phyloP scores from a whole-genome alignment of 1,284 basidiomycete species.

The Cryptococcus sp. region DNA sequence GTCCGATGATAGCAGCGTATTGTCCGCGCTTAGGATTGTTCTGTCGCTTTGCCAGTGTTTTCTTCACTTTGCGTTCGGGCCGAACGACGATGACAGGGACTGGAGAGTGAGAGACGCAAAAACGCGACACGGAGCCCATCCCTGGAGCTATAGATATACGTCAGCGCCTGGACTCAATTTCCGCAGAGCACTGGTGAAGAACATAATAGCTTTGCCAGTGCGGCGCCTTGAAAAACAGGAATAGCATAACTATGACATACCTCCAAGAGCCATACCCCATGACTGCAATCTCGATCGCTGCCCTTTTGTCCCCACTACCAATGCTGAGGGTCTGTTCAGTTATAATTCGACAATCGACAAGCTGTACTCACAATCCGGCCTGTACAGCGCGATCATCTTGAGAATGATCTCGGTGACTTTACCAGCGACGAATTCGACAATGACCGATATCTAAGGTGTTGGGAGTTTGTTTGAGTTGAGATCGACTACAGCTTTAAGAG shows the following conservation, averaged over 20 bases:
- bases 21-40: conserved; percentile 80
- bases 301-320: conserved; percentile 90
- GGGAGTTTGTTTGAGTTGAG: neutral
- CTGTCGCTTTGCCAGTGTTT: conserved; percentile 75
- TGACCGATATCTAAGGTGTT: conserved; percentile 71
- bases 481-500: neutral
- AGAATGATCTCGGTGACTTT: conserved; percentile 85
- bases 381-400: conserved; percentile 89
- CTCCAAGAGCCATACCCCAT: conserved; percentile 62
- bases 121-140: conserved; percentile 59
- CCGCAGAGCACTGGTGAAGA: neutral
- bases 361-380: conserved; percentile 69
- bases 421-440: conserved; percentile 92
- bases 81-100: conserved; percentile 90
- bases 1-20: conserved; percentile 57
- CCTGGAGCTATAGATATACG: conserved; percentile 53
- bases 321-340: conserved; percentile 50
- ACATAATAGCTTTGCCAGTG: neutral
- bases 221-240: neutral
- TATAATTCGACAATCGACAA: neutral
- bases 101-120: conserved; percentile 83
- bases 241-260: conserved; percentile 11
- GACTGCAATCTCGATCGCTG: conserved; percentile 62
- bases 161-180: too few species aligned
- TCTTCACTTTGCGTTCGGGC: conserved; percentile 81